phyloP scores from a whole-genome alignment of 2,329 filamentous ascomycete genomes.

The Fusarium sarcochroum region DNA sequence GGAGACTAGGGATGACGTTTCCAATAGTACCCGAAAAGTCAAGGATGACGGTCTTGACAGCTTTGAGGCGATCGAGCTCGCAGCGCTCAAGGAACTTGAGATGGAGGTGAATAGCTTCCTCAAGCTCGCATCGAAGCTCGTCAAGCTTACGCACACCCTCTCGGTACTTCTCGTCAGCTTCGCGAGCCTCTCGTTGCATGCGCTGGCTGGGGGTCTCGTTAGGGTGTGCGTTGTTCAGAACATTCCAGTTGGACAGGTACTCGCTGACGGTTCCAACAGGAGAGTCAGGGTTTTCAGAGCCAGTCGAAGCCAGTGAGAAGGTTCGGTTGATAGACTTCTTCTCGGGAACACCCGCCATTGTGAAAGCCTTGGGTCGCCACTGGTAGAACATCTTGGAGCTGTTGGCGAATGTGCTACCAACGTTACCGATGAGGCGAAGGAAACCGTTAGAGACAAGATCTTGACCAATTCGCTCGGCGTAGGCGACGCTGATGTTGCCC shows the following conservation, averaged over 20 bases:
- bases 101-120: conserved; percentile 93
- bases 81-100: conserved; percentile 97
- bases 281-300: conserved; percentile 73
- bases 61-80: conserved; percentile 94
- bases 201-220: conserved; percentile 92
- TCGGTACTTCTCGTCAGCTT: conserved; percentile 96
- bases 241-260: conserved; percentile 93
- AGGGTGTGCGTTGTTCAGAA: conserved; percentile 84
- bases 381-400: conserved; percentile 98
- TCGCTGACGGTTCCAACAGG: conserved; percentile 89
- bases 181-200: conserved; percentile 87
- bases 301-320: conserved; percentile 77
- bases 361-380: conserved; percentile 93
- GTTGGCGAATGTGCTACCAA: conserved; percentile 96
- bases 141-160: conserved; percentile 87
- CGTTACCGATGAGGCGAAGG: conserved; percentile 90
- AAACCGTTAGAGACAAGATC: conserved; percentile 90
- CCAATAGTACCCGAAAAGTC: conserved; percentile 98
- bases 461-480: conserved; percentile 95
- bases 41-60: conserved; percentile 96
- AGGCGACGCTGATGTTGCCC: conserved; percentile 85
- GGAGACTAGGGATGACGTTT: conserved; percentile 96
- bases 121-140: conserved; percentile 90
- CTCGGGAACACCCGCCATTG: conserved; percentile 87
- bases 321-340: conserved; percentile 84